phyloP scores from a whole-genome alignment of 208 protist species.

The Angomonas deanei region DNA sequence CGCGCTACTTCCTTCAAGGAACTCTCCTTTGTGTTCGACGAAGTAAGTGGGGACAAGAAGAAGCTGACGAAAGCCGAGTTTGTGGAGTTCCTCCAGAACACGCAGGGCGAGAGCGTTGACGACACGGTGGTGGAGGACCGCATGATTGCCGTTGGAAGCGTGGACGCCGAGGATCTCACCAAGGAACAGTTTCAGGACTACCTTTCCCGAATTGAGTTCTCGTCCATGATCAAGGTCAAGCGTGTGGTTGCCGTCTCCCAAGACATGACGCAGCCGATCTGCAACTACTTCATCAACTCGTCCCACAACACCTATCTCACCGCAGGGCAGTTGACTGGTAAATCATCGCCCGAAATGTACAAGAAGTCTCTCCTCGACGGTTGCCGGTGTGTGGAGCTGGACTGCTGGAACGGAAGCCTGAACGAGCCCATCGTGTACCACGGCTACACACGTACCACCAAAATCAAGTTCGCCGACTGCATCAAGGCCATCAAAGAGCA shows the following conservation, averaged over 20 bases:
- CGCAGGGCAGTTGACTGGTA: slow-evolving; percentile 87
- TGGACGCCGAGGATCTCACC: slow-evolving; percentile 20
- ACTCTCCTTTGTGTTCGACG: slow-evolving; percentile 47
- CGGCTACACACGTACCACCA: slow-evolving; percentile 72
- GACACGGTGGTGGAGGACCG: slow-evolving; percentile 27
- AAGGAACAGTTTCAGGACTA: slow-evolving; percentile 38
- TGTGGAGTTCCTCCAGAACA: slow-evolving; percentile 26
- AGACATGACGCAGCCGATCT: slow-evolving; percentile 81
- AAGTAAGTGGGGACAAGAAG: slow-evolving; percentile 10
- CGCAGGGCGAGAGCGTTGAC: slow-evolving; percentile 35
- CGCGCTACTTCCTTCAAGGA: slow-evolving; percentile 36
- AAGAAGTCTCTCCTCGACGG: slow-evolving; percentile 57
- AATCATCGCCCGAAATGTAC: slow-evolving; percentile 59
- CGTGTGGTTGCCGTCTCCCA: slow-evolving; percentile 45
- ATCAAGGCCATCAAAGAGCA: slow-evolving; percentile 57
- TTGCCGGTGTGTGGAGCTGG: slow-evolving; percentile 80
- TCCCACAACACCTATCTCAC: slow-evolving; percentile 96
- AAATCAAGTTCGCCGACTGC: slow-evolving; percentile 60
- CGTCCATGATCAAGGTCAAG: slow-evolving; percentile 20
- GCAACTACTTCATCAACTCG: slow-evolving; percentile 88
- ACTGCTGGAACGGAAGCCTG: slow-evolving; percentile 76
- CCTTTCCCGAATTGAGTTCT: slow-evolving; percentile 28
- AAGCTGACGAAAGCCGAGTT: slow-evolving; percentile 43
- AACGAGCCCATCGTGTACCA: slow-evolving; percentile 83
- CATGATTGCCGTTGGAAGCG: slow-evolving; percentile 21